These are phyloP conservation scores for Xylaria venustula DNA, from an alignment of 495 filamentous ascomycete species.

Conservation along the genomic window DNA sequence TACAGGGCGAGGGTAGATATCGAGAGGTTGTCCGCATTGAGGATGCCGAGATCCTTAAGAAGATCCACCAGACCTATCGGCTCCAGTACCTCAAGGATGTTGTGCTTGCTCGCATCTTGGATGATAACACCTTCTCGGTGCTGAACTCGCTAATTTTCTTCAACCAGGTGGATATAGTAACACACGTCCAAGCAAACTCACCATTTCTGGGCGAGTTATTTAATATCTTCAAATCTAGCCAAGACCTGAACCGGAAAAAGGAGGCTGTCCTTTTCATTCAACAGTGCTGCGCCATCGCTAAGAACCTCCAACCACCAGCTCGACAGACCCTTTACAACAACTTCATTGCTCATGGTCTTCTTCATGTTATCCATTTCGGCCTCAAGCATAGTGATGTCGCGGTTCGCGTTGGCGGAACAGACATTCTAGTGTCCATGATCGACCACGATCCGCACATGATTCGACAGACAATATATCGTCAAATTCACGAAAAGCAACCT, in stretches of 20 bases:
- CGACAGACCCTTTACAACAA: slow-evolving; percentile 81
- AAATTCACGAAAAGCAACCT: slow-evolving; percentile 79
- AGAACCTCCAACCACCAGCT: slow-evolving; percentile 82
- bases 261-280: slow-evolving; percentile 96
- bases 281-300: slow-evolving; percentile 91
- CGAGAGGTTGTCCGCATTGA: slow-evolving; percentile 95
- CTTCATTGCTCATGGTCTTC: slow-evolving; percentile 83
- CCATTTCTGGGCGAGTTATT: slow-evolving; percentile 87
- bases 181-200: slow-evolving; percentile 78
- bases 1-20: slow-evolving; percentile 82
- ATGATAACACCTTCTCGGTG: slow-evolving; percentile 96
- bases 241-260: slow-evolving; percentile 73
- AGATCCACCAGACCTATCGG: slow-evolving; percentile 95
- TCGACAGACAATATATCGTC: slow-evolving; percentile 85
- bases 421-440: slow-evolving; percentile 89
- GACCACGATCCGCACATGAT: slow-evolving; percentile 96
- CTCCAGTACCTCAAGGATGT: slow-evolving; percentile 98
- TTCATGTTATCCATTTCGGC: slow-evolving; percentile 88
- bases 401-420: slow-evolving; percentile 88
- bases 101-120: slow-evolving; percentile 90
- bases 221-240: slow-evolving; percentile 70
- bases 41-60: slow-evolving; percentile 73
- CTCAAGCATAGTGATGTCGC: slow-evolving; percentile 79
- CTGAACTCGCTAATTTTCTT: slow-evolving; percentile 98
- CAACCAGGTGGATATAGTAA: slow-evolving; percentile 96